Conservation (phyloP, 2,329 filamentous ascomycete species). For the Epichloe sylvatica region DNA sequence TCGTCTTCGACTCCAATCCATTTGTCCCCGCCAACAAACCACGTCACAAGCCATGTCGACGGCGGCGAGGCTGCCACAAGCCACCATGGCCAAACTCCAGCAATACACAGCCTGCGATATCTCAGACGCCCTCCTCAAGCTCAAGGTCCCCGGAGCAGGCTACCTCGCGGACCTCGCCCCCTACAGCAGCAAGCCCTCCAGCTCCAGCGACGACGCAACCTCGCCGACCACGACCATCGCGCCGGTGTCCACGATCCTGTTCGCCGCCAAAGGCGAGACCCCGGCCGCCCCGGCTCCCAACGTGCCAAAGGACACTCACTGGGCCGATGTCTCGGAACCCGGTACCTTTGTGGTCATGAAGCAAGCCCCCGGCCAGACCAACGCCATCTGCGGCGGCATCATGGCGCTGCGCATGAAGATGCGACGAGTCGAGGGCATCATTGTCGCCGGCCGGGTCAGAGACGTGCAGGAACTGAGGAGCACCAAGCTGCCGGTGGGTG, state of each 20-base stretch:
- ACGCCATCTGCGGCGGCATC: conserved; percentile 63
- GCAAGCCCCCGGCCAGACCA: conserved; percentile 50
- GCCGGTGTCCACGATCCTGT: conserved; percentile 47
- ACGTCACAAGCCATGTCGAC: conserved; percentile 1
- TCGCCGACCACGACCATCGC: conserved; percentile 34
- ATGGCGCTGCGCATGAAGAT: conserved; percentile 57
- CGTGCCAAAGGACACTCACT: conserved; percentile 48
- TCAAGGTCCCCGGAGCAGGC: conserved; percentile 52
- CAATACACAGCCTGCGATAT: conserved; percentile 42
- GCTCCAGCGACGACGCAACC: conserved; percentile 9
- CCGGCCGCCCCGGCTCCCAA: conserved; percentile 25
- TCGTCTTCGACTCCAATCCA: not conserved
- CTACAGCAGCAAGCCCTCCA: conserved; percentile 16
- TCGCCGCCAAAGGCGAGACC: conserved; percentile 41
- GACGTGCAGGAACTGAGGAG: conserved; percentile 47
- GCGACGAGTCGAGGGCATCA: conserved; percentile 43
- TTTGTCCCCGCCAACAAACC: not conserved
- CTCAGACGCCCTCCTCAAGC: conserved; percentile 58
- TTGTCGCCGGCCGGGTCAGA: conserved; percentile 55
- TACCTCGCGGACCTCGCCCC: conserved; percentile 44
- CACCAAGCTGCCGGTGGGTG: conserved; percentile 37
- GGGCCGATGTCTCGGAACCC: conserved; percentile 49
- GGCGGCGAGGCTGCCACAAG: conserved; percentile 5
- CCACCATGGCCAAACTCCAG: conserved; percentile 16
- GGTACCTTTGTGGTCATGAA: conserved; percentile 52